phyloP scores from a whole-genome alignment of 129 eudicot species.

The Silybum marianum region DNA sequence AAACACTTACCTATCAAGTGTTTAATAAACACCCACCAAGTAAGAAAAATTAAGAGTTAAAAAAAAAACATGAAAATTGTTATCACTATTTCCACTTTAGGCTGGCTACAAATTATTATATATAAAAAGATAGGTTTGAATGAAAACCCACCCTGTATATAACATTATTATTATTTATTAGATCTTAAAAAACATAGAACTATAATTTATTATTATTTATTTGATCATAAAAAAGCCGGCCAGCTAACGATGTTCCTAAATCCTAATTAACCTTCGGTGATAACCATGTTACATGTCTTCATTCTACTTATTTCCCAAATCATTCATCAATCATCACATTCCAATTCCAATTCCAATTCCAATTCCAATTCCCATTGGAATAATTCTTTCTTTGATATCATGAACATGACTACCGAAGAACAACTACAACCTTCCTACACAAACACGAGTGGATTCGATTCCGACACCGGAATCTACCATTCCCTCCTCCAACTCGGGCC shows the following conservation, averaged over 20 bases:
- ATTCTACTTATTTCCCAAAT: neutral
- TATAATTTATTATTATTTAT: too few relatives aligned
- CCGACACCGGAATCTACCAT: slow-evolving; percentile 64
- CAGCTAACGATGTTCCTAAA: neutral
- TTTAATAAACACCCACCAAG: too few relatives aligned
- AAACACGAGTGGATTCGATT: slow-evolving; percentile 53
- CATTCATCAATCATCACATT: neutral
- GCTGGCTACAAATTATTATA: too few relatives aligned
- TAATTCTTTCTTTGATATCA: neutral
- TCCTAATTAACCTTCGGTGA: slow-evolving; percentile 17
- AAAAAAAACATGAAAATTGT: too few relatives aligned
- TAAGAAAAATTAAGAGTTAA: too few relatives aligned
- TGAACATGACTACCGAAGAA: slow-evolving; percentile 31
- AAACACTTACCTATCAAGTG: too few relatives aligned
- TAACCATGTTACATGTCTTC: slow-evolving; percentile 22
- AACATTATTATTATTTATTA: too few relatives aligned
- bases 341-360: neutral
- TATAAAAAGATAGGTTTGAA: too few relatives aligned
- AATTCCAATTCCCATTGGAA: neutral
- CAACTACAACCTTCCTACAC: neutral
- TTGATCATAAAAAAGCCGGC: neutral
- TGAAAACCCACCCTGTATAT: too few relatives aligned
- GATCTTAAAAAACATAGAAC: too few relatives aligned
- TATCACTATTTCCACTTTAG: too few relatives aligned
- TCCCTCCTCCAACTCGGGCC: slow-evolving; percentile 48